Conservation (phyloP, 139 green algal species). For the Coelastrella sp. region DNA sequence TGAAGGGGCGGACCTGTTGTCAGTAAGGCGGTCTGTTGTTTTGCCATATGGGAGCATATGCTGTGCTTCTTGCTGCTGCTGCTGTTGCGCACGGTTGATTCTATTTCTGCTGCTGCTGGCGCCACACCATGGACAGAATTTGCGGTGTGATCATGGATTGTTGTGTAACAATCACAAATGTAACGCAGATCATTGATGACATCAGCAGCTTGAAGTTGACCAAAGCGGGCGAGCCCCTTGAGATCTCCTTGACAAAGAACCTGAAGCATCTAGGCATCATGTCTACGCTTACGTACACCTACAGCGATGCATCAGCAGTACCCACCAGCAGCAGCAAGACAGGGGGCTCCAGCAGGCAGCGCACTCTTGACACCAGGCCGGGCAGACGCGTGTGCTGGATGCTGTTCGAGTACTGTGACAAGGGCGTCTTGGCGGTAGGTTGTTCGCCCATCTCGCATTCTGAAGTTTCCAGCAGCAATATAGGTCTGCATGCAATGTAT, state of each 20-base stretch:
- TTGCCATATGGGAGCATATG: no score
- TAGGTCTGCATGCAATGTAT: no score
- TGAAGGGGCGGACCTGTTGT: constrained; percentile 54
- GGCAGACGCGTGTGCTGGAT: constrained; percentile 42
- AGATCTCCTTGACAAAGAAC: constrained; percentile 29
- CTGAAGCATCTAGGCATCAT: constrained; percentile 30
- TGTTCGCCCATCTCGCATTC: no score
- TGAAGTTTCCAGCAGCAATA: no score
- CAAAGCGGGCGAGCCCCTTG: constrained; percentile 7
- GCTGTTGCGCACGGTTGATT: no score
- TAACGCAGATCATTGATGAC: constrained; percentile 46
- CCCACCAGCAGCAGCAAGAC: neutral
- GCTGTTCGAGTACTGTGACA: constrained; percentile 48
- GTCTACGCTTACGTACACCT: constrained; percentile 33
- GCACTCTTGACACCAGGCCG: neutral
- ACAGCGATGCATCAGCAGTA: constrained; percentile 12
- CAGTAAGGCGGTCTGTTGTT: constrained; percentile 52
- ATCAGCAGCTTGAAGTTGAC: neutral
- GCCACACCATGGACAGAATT: constrained; percentile 40
- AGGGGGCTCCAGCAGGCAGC: neutral
- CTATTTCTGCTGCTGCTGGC: neutral
- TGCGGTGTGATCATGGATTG: no score
- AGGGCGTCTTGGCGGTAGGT: constrained; percentile 25
- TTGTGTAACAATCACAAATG: no score
- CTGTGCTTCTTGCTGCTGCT: no score